phyloP scores from a whole-genome alignment of 371 early-diverging fungal species.

The Lichtheimia hyalospora region DNA sequence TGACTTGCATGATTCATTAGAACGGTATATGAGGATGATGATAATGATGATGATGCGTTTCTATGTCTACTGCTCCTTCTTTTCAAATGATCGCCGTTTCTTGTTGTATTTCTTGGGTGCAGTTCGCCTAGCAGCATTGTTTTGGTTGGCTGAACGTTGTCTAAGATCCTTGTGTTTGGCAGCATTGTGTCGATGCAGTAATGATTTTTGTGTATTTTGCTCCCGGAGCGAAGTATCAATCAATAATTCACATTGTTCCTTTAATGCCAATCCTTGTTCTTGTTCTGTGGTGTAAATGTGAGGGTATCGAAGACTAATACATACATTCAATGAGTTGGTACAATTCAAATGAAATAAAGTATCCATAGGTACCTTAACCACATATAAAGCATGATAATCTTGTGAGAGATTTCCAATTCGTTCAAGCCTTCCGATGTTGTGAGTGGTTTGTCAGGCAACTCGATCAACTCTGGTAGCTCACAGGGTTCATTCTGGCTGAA shows the following conservation, averaged over 20 bases:
- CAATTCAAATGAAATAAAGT: background rate
- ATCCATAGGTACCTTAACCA: constrained; percentile 72
- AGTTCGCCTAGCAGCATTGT: too few species aligned
- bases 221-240: constrained; percentile 37
- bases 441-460: constrained; percentile 44
- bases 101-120: too few species aligned
- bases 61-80: background rate
- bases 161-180: too few species aligned
- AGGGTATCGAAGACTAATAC: constrained; percentile 48
- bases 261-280: constrained; percentile 31
- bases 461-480: constrained; percentile 48
- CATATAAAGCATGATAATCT: constrained; percentile 78
- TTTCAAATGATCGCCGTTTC: too few species aligned
- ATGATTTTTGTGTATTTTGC: background rate
- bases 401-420: constrained; percentile 70
- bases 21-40: background rate
- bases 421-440: constrained; percentile 34
- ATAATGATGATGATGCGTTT: background rate
- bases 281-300: constrained; percentile 35
- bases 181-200: too few species aligned
- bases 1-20: too few species aligned
- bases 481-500: constrained; percentile 39
- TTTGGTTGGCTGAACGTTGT: too few species aligned
- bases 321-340: background rate
- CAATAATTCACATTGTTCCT: constrained; percentile 43